These are phyloP conservation scores for Alternaria atra DNA, from an alignment of 2,329 filamentous ascomycete species.

Conservation along the genomic window DNA sequence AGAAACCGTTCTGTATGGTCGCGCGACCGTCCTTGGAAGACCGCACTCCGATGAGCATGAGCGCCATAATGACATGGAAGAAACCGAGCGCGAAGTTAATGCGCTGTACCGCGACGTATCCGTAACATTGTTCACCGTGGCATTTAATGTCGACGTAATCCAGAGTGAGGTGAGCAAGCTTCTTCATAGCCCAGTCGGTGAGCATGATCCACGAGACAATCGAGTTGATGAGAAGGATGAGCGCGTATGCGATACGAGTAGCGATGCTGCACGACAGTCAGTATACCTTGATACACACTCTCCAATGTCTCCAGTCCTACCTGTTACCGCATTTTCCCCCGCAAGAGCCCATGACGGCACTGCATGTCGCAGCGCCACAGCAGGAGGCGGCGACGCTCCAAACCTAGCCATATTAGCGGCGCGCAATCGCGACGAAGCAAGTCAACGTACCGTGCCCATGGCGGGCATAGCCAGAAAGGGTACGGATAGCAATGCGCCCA, in stretches of 20 bases:
- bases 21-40: constrained; percentile 89
- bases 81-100: constrained; percentile 97
- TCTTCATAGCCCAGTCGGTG: constrained; percentile 97
- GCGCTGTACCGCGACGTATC: constrained; percentile 94
- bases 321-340: constrained; percentile 93
- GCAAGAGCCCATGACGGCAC: constrained; percentile 92
- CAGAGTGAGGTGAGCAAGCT: constrained; percentile 87
- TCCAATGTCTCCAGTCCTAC: constrained; percentile 54
- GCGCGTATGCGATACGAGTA: constrained; percentile 94
- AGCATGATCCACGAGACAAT: constrained; percentile 99
- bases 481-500: constrained; percentile 92
- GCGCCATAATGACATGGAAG: constrained; percentile 87
- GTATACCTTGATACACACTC: not conserved
- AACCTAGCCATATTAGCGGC: constrained; percentile 62
- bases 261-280: constrained; percentile 72
- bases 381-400: constrained; percentile 85
- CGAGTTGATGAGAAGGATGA: constrained; percentile 94
- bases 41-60: constrained; percentile 84
- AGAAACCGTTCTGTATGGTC: constrained; percentile 95
- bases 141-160: constrained; percentile 97
- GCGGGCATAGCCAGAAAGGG: constrained; percentile 90
- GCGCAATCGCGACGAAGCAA: constrained; percentile 11
- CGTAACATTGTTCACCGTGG: constrained; percentile 86
- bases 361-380: constrained; percentile 96
- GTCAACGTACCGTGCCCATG: constrained; percentile 76